Conservation (phyloP, 1,139 yeast species). For the Kurtzmaniella natalensis region DNA sequence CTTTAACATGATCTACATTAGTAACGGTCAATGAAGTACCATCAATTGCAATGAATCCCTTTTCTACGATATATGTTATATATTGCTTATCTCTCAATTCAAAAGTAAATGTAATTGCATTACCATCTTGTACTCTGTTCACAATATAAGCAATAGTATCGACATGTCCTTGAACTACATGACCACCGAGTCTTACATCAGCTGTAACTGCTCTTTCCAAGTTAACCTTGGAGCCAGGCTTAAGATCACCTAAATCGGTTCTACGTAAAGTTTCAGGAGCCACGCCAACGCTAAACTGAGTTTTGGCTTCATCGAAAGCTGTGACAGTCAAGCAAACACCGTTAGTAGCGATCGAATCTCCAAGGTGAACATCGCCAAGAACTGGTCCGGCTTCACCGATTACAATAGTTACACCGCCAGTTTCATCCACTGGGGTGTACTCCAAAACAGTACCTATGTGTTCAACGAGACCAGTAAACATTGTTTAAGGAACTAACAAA, state of each 20-base stretch:
- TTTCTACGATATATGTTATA: slow-evolving; percentile 79
- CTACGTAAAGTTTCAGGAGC: slow-evolving; percentile 90
- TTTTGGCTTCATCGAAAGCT: slow-evolving; percentile 50
- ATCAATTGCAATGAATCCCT: slow-evolving; percentile 88
- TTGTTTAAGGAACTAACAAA: too few relatives aligned
- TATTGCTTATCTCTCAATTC: slow-evolving; percentile 60
- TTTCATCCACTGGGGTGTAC: slow-evolving; percentile 44
- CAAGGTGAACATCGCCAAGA: slow-evolving; percentile 76
- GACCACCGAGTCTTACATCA: slow-evolving; percentile 93
- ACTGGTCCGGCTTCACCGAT: slow-evolving; percentile 62
- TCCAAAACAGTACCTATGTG: slow-evolving; percentile 63
- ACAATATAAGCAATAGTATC: slow-evolving; percentile 79
- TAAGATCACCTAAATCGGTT: slow-evolving; percentile 65
- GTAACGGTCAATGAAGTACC: slow-evolving; percentile 94
- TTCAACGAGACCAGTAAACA: slow-evolving; percentile 97
- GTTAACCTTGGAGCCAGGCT: slow-evolving; percentile 62
- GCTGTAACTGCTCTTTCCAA: slow-evolving; percentile 83
- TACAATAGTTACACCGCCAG: slow-evolving; percentile 66
- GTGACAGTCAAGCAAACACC: slow-evolving; percentile 96
- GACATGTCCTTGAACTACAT: slow-evolving; percentile 95
- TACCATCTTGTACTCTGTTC: slow-evolving; percentile 57
- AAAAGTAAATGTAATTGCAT: slow-evolving; percentile 75
- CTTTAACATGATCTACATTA: slow-evolving; percentile 53
- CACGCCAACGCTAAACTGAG: slow-evolving; percentile 78
- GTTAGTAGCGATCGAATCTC: slow-evolving; percentile 88